Percentiles rank a stretch among this genome's conserved stretches.
These are phyloP conservation scores for Teunomyces atbi DNA, from an alignment of 805 yeast genomes.

Conservation along the genomic window DNA sequence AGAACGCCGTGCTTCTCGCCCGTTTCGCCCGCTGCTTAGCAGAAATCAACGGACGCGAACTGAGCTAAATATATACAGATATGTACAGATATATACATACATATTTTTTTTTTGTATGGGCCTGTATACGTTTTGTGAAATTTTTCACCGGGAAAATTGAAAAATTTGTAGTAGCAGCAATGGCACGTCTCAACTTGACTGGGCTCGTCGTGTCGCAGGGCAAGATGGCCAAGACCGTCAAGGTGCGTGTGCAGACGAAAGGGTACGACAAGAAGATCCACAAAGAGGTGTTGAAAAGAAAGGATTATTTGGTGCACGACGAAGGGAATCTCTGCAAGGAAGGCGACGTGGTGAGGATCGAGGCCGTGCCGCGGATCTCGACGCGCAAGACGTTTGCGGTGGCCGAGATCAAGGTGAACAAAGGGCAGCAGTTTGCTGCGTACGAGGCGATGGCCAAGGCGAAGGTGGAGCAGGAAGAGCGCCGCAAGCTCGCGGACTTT, in stretches of 20 bases:
- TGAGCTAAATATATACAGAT: no score
- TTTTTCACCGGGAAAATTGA: background rate
- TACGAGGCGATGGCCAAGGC: conserved; percentile 73
- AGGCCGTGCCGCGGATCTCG: conserved; percentile 81
- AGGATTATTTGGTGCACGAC: conserved; percentile 89
- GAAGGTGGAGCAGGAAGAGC: conserved; percentile 67
- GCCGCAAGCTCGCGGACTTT: conserved; percentile 52
- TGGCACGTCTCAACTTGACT: conserved; percentile 88
- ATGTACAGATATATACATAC: no score
- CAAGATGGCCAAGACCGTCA: conserved; percentile 92
- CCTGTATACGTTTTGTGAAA: no score
- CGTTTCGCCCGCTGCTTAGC: conserved; percentile 33
- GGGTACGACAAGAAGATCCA: conserved; percentile 69
- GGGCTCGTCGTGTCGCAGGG: conserved; percentile 97
- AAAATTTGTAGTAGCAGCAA: conserved; percentile 22
- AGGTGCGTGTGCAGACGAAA: conserved; percentile 81
- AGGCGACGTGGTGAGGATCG: conserved; percentile 94
- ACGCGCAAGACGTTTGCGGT: conserved; percentile 83
- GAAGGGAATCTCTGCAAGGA: conserved; percentile 88
- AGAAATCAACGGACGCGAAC: background rate
- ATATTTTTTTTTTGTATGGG: no score
- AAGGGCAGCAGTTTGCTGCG: conserved; percentile 87
- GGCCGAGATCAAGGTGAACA: conserved; percentile 84
- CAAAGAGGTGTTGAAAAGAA: conserved; percentile 73
- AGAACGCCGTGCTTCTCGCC: conserved; percentile 57